Base-by-base conservation (phyloP, 352 stramenopile species). In the Sclerospora graminicola region DNA sequence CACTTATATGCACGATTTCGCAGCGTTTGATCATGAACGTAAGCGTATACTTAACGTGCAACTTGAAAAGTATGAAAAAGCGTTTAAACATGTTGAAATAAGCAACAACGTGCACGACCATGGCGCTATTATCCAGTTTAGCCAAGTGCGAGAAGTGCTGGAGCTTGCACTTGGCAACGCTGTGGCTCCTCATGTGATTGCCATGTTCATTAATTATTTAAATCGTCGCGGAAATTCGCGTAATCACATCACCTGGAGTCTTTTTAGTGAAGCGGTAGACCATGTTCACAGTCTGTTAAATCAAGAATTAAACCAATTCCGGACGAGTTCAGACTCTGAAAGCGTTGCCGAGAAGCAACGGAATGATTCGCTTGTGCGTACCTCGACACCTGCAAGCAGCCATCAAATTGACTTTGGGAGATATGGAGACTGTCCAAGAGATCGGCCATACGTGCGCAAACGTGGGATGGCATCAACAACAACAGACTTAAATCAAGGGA, bases 401-500 rank as follows among this genome's bases (percentile, higher is more conserved):
- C n/a, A n/a, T 76, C 38, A 80, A 24, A 53, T 81, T 11, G 81
- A 93, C 54, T 84, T 70, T 29, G 78, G 81, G 5, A 67, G 51
- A 1, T 88, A 89, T 41, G 78, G 78, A 0, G 64, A 71, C 14
- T 62, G 82, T 20, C 78, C 74, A 4, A 49, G 60, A n/a, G 62
- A 75, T 0, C 60, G 80, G 0, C 73, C 75, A 14, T 90, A 89
- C 54, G 66, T 86, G 60, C 67, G 78, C 20, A 82, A 70, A 46
- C 57, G 69, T 21, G 79, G 76, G 26, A 93, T 93, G 78, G 78
- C 76, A 9, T 82, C 76, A 2, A 89, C 78, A 6, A 88, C 78
- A 5, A 55, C 63, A 7, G 82, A 94, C 33, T 32, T 94, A 24
- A 78, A 83, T 16, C 52, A 60, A 0, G 82, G 77, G 13, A 89